A percentile compares a stretch with the other conserved stretches of the same genome.
phyloP scores from a whole-genome alignment of 225 moss, liverwort and hornwort species.

The Physcomitrellopsis africana region DNA sequence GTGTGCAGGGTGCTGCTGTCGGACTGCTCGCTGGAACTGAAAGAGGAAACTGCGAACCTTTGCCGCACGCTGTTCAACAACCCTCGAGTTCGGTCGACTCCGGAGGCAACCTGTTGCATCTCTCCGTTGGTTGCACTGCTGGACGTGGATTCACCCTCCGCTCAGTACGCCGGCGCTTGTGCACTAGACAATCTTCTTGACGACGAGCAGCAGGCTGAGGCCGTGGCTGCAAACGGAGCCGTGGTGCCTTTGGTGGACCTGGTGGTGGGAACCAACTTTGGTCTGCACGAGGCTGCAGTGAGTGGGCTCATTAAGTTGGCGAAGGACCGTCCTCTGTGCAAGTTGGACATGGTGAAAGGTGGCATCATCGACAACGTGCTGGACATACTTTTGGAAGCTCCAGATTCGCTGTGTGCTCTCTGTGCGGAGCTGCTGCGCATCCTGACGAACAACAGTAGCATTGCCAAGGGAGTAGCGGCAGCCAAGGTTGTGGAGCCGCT shows the following conservation, averaged over 20 bases:
- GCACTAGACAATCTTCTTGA: constrained; percentile 93
- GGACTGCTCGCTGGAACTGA: constrained; percentile 86
- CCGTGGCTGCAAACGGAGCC: constrained; percentile 96
- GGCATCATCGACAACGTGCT: constrained; percentile 92
- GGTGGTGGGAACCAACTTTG: constrained; percentile 72
- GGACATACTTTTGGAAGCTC: constrained; percentile 85
- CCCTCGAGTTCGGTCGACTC: constrained; percentile 84
- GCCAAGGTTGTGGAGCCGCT: constrained; percentile 92
- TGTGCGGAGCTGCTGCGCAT: constrained; percentile 90
- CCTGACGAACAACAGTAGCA: constrained; percentile 96
- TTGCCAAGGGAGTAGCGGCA: constrained; percentile 92
- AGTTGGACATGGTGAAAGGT: constrained; percentile 99
- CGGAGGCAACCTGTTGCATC: constrained; percentile 92
- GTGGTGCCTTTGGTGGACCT: constrained; percentile 92
- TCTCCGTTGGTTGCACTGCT: constrained; percentile 89
- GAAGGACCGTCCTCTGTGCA: constrained; percentile 94
- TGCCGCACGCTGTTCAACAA: constrained; percentile 94
- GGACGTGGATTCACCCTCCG: constrained; percentile 76
- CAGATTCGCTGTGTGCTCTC: constrained; percentile 83
- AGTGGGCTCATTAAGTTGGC: constrained; percentile 97
- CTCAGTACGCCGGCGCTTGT: constrained; percentile 92
- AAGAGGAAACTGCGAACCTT: constrained; percentile 90
- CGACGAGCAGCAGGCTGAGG: constrained; percentile 98
- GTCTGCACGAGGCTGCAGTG: constrained; percentile 88
- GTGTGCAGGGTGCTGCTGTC: constrained; percentile 88